These are phyloP conservation scores for Gaeumannomyces sp. DNA, from an alignment of 2,329 filamentous ascomycete genomes.

Conservation along the genomic window DNA sequence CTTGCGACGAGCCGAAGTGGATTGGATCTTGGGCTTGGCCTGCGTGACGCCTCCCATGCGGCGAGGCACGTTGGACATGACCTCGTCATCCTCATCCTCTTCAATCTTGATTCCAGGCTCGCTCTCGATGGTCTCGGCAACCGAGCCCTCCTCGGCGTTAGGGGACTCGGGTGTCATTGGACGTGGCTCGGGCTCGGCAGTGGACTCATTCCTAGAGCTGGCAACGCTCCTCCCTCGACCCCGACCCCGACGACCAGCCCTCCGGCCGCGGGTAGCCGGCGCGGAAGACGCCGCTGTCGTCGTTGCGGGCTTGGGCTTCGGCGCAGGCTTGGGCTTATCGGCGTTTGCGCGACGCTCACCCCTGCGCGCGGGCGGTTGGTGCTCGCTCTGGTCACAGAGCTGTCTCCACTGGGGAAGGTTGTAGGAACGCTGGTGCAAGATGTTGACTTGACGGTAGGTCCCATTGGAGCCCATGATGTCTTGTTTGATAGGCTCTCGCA, in stretches of 20 bases:
- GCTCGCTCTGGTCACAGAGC: conserved; percentile 88
- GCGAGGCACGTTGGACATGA: conserved; percentile 20
- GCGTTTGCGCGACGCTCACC: conserved; percentile 68
- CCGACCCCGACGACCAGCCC: conserved; percentile 20
- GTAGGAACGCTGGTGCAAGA: conserved; percentile 92
- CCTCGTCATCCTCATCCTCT: conserved; percentile 38
- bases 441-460: conserved; percentile 94
- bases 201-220: conserved; percentile 34
- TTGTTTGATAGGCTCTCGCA: conserved; percentile 96
- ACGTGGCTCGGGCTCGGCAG: conserved; percentile 38
- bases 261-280: conserved; percentile 22
- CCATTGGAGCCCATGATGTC: conserved; percentile 96
- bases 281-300: background rate
- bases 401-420: conserved; percentile 95
- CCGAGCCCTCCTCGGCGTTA: conserved; percentile 29
- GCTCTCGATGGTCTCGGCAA: conserved; percentile 44
- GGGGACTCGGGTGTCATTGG: conserved; percentile 56
- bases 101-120: conserved; percentile 37
- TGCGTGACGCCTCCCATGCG: conserved; percentile 44
- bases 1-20: conserved; percentile 80
- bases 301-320: conserved; percentile 30
- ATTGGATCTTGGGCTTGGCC: conserved; percentile 58
- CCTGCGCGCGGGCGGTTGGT: conserved; percentile 87
- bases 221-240: conserved; percentile 30
- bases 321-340: conserved; percentile 40